phyloP scores from a whole-genome alignment of 2,329 filamentous ascomycete genomes.

The Daldinia eschscholtzii region DNA sequence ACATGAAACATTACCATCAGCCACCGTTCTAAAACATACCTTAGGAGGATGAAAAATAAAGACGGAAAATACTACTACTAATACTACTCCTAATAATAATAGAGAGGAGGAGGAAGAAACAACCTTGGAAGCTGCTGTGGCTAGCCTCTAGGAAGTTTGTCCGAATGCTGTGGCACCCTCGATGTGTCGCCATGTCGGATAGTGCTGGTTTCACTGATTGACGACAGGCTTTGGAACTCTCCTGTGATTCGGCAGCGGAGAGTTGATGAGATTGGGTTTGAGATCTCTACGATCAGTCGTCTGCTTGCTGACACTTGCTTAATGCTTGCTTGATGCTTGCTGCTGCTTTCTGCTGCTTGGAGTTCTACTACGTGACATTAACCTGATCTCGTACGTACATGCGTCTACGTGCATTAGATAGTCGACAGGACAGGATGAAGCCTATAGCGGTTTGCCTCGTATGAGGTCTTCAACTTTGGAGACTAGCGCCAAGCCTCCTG shows the following conservation, averaged over 20 bases:
- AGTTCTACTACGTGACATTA: conserved; percentile 36
- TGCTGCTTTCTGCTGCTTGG: neutral
- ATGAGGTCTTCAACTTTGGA: conserved; percentile 17
- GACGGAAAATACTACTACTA: too few species aligned
- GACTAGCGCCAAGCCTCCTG: conserved; percentile 26
- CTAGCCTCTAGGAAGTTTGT: conserved; percentile 47
- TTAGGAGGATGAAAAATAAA: neutral
- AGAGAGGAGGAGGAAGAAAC: conserved; percentile 4
- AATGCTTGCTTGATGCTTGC: neutral
- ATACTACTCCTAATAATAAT: neutral
- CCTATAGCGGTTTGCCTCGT: conserved; percentile 18
- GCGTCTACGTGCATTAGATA: conserved; percentile 15
- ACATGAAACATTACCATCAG: conserved; percentile 48
- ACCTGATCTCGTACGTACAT: conserved; percentile 28
- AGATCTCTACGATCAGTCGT: conserved; percentile 39
- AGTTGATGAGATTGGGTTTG: conserved; percentile 43
- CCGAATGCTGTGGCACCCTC: conserved; percentile 50
- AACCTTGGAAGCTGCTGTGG: conserved; percentile 22
- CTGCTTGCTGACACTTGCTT: neutral
- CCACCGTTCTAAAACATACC: conserved; percentile 41
- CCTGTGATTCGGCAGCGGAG: conserved; percentile 38
- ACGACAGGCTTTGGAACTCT: conserved; percentile 29
- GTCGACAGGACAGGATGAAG: neutral
- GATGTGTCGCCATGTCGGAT: conserved; percentile 43
- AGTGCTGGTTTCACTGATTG: conserved; percentile 41